Percentiles rank a stretch among this genome's conserved stretches.
These are phyloP conservation scores for Fragaria vesca DNA, from an alignment of 306 rosid genomes.

Conservation along the genomic window DNA sequence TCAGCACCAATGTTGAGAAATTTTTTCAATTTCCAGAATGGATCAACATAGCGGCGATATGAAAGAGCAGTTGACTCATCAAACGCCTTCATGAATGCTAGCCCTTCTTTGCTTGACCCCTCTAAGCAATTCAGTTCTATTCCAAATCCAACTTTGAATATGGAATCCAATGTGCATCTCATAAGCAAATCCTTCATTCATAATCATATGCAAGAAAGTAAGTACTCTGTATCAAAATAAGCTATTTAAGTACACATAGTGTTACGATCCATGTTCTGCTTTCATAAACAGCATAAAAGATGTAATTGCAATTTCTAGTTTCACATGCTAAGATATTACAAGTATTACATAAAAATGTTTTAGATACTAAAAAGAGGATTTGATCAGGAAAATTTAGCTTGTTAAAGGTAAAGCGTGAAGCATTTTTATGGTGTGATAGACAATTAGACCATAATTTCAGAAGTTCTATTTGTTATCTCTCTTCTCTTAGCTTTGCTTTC, in stretches of 20 bases:
- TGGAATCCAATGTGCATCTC: slow-evolving; percentile 74
- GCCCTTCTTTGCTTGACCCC: slow-evolving; percentile 57
- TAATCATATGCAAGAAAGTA: background rate
- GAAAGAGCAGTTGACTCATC: slow-evolving; percentile 66
- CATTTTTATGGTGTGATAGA: background rate
- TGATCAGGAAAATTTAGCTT: too few species aligned
- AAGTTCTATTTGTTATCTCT: background rate
- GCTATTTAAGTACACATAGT: background rate
- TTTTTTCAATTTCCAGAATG: slow-evolving; percentile 64
- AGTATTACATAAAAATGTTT: too few species aligned
- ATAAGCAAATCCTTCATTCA: slow-evolving; percentile 54
- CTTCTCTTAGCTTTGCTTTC: background rate
- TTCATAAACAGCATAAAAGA: background rate
- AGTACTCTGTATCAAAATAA: background rate
- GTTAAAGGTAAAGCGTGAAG: background rate
- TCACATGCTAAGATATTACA: too few species aligned
- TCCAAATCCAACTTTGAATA: slow-evolving; percentile 88
- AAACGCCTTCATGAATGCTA: slow-evolving; percentile 63
- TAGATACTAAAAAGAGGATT: too few species aligned
- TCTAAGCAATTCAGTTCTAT: slow-evolving; percentile 72
- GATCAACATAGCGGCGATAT: slow-evolving; percentile 66
- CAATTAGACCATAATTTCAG: background rate
- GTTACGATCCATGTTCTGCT: background rate
- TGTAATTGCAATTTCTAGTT: background rate
- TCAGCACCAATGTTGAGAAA: slow-evolving; percentile 65